Evolutionary conservation across 495 filamentous ascomycete species (phyloP).

Genomic region (Penicillium argentinense): DNA sequence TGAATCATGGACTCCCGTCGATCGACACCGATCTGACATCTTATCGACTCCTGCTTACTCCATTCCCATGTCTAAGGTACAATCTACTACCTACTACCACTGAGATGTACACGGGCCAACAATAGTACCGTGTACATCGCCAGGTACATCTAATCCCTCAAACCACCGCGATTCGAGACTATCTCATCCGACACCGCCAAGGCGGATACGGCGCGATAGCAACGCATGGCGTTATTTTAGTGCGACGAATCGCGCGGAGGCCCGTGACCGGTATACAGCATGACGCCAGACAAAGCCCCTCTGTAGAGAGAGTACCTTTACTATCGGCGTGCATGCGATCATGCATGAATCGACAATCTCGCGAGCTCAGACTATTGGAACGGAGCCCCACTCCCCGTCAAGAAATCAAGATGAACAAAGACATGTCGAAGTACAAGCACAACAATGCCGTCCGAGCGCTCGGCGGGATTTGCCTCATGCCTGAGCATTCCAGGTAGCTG

Average conservation of each 20-base stretch:
- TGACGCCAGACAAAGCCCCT: conserved; percentile 1
- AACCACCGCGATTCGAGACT: too few relatives aligned
- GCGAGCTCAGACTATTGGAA: too few relatives aligned
- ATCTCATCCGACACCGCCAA: too few relatives aligned
- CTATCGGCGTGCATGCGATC: conserved; percentile 8
- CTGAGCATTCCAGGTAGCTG: conserved; percentile 10
- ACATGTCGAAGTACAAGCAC: too few relatives aligned
- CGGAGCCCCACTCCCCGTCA: too few relatives aligned
- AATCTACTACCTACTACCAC: too few relatives aligned
- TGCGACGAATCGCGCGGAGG: background rate
- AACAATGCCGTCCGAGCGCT: conserved; percentile 9
- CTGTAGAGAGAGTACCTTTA: background rate
- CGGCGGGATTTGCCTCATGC: conserved; percentile 3
- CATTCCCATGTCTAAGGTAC: too few relatives aligned
- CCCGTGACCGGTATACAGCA: background rate
- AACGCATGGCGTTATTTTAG: background rate
- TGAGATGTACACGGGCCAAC: too few relatives aligned
- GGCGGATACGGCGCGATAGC: background rate
- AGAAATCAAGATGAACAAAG: too few relatives aligned
- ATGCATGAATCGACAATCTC: conserved; percentile 4
- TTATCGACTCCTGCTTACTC: background rate
- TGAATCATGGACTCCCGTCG: background rate
- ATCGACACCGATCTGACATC: background rate
- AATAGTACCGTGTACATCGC: too few relatives aligned
- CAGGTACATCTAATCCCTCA: too few relatives aligned